phyloP scores from a whole-genome alignment of 495 filamentous ascomycete species.

The Penicillium roqueforti region DNA sequence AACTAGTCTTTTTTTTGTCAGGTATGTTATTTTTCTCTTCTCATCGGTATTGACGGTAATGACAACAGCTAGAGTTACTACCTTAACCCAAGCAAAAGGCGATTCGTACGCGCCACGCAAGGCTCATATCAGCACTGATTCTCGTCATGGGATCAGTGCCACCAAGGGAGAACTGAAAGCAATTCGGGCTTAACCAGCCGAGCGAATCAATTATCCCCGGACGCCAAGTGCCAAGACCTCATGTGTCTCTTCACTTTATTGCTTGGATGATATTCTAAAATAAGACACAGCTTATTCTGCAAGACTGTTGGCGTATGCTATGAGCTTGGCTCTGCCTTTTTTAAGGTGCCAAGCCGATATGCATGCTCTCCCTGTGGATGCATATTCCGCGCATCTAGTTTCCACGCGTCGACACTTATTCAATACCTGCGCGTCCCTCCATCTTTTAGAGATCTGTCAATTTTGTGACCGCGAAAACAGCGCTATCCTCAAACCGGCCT shows the following conservation, averaged over 20 bases:
- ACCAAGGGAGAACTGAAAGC: neutral
- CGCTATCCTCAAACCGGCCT: neutral
- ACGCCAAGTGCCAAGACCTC: slow-evolving; percentile 22
- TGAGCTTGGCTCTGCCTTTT: slow-evolving; percentile 3
- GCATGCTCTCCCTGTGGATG: neutral
- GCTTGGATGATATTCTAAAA: slow-evolving; percentile 4
- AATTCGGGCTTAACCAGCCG: slow-evolving; percentile 13
- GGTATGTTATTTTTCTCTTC: neutral
- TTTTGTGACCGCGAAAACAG: neutral
- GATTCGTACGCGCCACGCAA: slow-evolving; percentile 12
- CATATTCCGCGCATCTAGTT: neutral
- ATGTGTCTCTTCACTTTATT: slow-evolving; percentile 1
- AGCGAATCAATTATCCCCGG: slow-evolving; percentile 12
- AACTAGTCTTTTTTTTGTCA: neutral
- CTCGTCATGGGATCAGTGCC: neutral
- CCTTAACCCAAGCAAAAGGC: neutral
- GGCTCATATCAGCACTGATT: slow-evolving; percentile 1
- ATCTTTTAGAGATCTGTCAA: neutral
- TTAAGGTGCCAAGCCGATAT: neutral
- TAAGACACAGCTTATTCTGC: slow-evolving; percentile 15
- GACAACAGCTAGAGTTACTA: neutral
- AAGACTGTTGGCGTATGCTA: neutral
- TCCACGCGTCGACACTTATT: neutral
- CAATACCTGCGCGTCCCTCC: neutral
- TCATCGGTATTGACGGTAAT: neutral